Conservation (phyloP, 1,284 basidiomycete species). For the Stereum hirsutum region DNA sequence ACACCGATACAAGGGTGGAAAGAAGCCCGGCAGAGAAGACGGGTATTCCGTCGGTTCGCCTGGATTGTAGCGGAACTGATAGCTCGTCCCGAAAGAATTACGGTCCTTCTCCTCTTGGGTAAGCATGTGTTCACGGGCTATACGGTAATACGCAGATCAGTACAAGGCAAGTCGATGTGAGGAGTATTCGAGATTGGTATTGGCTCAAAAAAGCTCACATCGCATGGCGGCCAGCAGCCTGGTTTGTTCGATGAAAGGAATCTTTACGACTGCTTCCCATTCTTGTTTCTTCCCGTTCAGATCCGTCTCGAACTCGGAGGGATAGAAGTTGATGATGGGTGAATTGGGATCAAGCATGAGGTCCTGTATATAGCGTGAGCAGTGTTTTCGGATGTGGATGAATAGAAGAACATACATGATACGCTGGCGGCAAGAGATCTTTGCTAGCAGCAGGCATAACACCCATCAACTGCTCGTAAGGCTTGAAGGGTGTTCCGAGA, state of each 20-base stretch:
- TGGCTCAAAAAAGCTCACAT: slow-evolving; percentile 33
- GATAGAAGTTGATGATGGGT: slow-evolving; percentile 94
- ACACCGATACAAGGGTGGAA: slow-evolving; percentile 84
- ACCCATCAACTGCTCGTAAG: slow-evolving; percentile 98
- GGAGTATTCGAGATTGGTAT: slow-evolving; percentile 1
- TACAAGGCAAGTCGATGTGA: not conserved
- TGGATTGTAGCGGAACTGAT: slow-evolving; percentile 69
- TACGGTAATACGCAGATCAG: slow-evolving; percentile 3
- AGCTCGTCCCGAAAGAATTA: slow-evolving; percentile 77
- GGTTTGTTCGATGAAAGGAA: slow-evolving; percentile 92
- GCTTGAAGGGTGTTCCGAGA: slow-evolving; percentile 84
- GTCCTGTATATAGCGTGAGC: slow-evolving; percentile 39
- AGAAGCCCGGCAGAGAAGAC: slow-evolving; percentile 90
- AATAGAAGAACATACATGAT: slow-evolving; percentile 44
- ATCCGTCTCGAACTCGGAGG: slow-evolving; percentile 84
- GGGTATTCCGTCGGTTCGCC: slow-evolving; percentile 66
- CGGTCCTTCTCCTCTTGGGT: slow-evolving; percentile 71
- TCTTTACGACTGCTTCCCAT: slow-evolving; percentile 99
- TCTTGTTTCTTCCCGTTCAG: slow-evolving; percentile 98
- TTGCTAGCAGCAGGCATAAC: slow-evolving; percentile 88
- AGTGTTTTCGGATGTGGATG: slow-evolving; percentile 1
- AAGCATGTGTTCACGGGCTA: slow-evolving; percentile 71
- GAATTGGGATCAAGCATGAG: slow-evolving; percentile 86
- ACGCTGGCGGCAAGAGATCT: slow-evolving; percentile 82
- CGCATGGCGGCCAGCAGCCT: slow-evolving; percentile 79